phyloP scores from a whole-genome alignment of 371 early-diverging fungal species.

The Vairimorpha apis region DNA sequence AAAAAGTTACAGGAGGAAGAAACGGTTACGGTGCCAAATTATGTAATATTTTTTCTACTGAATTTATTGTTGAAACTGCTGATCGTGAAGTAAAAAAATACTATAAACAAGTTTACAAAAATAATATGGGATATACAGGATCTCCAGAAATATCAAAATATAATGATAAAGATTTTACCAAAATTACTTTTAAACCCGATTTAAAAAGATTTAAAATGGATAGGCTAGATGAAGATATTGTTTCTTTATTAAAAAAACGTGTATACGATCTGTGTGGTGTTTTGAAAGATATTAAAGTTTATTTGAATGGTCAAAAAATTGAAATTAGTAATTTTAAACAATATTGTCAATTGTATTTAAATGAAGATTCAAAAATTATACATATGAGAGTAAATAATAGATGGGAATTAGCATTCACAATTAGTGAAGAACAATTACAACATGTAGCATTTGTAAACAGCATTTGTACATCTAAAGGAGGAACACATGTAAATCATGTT shows the following conservation, averaged over 20 bases:
- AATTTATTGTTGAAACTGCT: constrained; percentile 91
- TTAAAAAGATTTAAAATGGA: constrained; percentile 81
- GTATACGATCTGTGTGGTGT: constrained; percentile 93
- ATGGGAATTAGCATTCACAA: constrained; percentile 91
- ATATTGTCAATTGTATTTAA: constrained; percentile 75
- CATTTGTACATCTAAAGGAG: constrained; percentile 93
- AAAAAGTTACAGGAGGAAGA: constrained; percentile 96
- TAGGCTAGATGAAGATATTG: constrained; percentile 73
- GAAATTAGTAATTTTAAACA: constrained; percentile 78
- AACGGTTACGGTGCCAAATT: constrained; percentile 99
- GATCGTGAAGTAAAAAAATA: constrained; percentile 67
- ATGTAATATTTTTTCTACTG: constrained; percentile 91
- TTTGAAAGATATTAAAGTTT: constrained; percentile 77
- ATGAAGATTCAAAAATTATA: constrained; percentile 64
- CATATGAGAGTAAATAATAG: constrained; percentile 71
- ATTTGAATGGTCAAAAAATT: constrained; percentile 76
- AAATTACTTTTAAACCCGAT: constrained; percentile 91
- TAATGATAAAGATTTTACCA: constrained; percentile 58
- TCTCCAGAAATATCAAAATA: constrained; percentile 50
- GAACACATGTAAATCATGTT: constrained; percentile 82
- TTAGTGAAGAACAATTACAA: constrained; percentile 88
- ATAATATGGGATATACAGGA: constrained; percentile 60
- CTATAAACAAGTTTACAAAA: constrained; percentile 67
- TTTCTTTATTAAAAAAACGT: constrained; percentile 80
- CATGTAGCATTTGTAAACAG: constrained; percentile 95